Conservation (phyloP, 371 early-diverging fungal species). For the Haplosporangium sp. region DNA sequence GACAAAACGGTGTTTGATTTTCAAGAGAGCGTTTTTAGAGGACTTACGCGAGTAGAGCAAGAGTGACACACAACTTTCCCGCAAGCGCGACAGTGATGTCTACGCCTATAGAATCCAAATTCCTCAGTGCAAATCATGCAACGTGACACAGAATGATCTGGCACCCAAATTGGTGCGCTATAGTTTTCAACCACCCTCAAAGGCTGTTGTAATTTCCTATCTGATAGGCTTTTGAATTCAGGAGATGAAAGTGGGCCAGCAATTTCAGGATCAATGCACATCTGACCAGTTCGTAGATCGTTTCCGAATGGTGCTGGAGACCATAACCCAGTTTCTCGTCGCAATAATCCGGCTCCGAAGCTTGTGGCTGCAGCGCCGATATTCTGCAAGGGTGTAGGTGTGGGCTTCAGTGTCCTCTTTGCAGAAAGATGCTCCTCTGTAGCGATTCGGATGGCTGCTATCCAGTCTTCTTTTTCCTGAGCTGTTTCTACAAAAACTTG, state of each 20-base stretch:
- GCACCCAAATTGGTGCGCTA: constrained; percentile 79
- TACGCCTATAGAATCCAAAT: constrained; percentile 64
- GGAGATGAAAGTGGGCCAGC: background rate
- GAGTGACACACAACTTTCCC: constrained; percentile 78
- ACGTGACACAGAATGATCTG: constrained; percentile 62
- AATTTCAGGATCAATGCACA: constrained; percentile 13
- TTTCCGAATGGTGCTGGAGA: constrained; percentile 18
- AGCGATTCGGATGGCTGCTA: constrained; percentile 64
- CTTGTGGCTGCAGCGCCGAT: constrained; percentile 34
- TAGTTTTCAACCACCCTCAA: constrained; percentile 64
- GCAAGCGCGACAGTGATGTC: constrained; percentile 81
- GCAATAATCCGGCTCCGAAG: constrained; percentile 24
- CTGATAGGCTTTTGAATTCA: constrained; percentile 5
- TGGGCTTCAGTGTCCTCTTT: constrained; percentile 68
- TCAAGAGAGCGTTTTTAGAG: background rate
- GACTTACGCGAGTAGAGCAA: constrained; percentile 67
- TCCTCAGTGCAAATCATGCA: constrained; percentile 70
- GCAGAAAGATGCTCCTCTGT: constrained; percentile 63
- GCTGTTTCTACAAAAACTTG: constrained; percentile 66
- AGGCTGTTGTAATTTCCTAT: constrained; percentile 23
- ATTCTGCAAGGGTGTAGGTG: constrained; percentile 57
- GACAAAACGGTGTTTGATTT: background rate
- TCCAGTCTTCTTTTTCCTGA: constrained; percentile 71
- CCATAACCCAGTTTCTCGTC: constrained; percentile 41
- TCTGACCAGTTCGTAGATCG: constrained; percentile 13